These are phyloP conservation scores for Podospora tetraspora DNA, from an alignment of 495 filamentous ascomycete species.

Conservation along the genomic window DNA sequence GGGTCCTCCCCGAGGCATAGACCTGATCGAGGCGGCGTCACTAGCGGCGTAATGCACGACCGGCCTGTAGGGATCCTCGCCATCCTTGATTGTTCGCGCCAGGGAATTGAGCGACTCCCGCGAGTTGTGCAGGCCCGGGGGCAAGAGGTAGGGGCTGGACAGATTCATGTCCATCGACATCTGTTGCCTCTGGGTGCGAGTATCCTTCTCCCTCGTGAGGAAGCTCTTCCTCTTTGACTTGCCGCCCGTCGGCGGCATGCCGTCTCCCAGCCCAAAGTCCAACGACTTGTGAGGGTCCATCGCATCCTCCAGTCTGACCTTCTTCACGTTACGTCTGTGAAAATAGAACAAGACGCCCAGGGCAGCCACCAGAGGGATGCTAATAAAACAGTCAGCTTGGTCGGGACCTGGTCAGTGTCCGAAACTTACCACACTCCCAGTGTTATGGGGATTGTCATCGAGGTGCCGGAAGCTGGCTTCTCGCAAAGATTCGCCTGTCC, in stretches of 20 bases:
- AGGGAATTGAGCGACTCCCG: slow-evolving; percentile 80
- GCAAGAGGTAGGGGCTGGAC: slow-evolving; percentile 83
- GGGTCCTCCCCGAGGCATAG: slow-evolving; percentile 47
- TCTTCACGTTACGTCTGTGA: slow-evolving; percentile 70
- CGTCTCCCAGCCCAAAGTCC: slow-evolving; percentile 78
- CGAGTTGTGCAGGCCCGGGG: slow-evolving; percentile 70
- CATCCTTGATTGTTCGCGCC: slow-evolving; percentile 60
- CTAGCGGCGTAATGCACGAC: slow-evolving; percentile 54
- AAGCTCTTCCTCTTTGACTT: slow-evolving; percentile 43
- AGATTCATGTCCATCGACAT: slow-evolving; percentile 81
- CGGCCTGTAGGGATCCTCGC: slow-evolving; percentile 81
- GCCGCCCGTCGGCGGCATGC: slow-evolving; percentile 18
- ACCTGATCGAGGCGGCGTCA: slow-evolving; percentile 57
- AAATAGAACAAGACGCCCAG: slow-evolving; percentile 66
- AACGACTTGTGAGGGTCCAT: slow-evolving; percentile 87
- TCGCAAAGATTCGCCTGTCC: slow-evolving; percentile 40
- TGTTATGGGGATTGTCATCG: slow-evolving; percentile 67
- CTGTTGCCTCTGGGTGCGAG: slow-evolving; percentile 63
- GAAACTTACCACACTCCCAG: slow-evolving; percentile 74
- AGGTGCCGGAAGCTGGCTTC: slow-evolving; percentile 50
- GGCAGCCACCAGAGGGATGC: slow-evolving; percentile 70
- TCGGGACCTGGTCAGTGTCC: slow-evolving; percentile 25
- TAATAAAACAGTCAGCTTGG: slow-evolving; percentile 27
- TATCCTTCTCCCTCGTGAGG: slow-evolving; percentile 49
- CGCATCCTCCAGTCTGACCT: slow-evolving; percentile 69